Base-by-base conservation (phyloP, 2,329 filamentous ascomycete genomes). In the Dactylellina cionopaga region DNA sequence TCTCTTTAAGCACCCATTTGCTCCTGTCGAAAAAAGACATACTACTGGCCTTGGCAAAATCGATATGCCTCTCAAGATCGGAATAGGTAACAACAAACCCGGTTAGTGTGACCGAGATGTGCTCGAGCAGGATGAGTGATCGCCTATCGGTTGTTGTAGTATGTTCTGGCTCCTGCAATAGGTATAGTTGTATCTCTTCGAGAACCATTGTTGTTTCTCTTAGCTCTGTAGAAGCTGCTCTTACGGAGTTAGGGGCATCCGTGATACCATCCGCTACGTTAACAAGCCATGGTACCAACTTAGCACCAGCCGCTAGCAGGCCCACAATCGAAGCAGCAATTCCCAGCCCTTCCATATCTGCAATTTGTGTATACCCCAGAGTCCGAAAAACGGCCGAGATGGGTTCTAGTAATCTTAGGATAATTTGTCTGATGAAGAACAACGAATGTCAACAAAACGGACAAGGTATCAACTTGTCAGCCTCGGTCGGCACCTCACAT, bases 21-120 rank as follows among this genome's bases (percentile, higher is more conserved):
- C 37, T 22, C 3, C 54, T 33, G 33, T 68, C 63, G 15, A 59
- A 68, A 10, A 44, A 13, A 9, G 51, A 51, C 3, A 59, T 35
- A 6, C 46, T 19, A 13, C 9, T 22, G 7, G 27, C 25, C 11
- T 27, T 7, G 4, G 29, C 46, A 31, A 59, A 60, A 19, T 60
- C 63, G 5, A 60, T 37, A 4, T 59, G 44, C 6, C 15, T 31
- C 25, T 68, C 54, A 19, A 68, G 52, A 19, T 60, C 63, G 2
- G 52, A 59, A 22, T 54, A 60, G 11, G 52, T 47, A 11, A 68
- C 29, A 25, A 68, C 46, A 27, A 27, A 68, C 0, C 63, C 63
- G 5, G 44, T 54, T 15, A 68, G 13, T 7, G 54, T 60, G 13
- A 51, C 43, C 5, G 62, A 59, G 22, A 68, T 59, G 29, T 60